Evolutionary conservation across 768 basidiomycete species (phyloP).

Genomic region (Rhodotorula taiwanensis): DNA sequence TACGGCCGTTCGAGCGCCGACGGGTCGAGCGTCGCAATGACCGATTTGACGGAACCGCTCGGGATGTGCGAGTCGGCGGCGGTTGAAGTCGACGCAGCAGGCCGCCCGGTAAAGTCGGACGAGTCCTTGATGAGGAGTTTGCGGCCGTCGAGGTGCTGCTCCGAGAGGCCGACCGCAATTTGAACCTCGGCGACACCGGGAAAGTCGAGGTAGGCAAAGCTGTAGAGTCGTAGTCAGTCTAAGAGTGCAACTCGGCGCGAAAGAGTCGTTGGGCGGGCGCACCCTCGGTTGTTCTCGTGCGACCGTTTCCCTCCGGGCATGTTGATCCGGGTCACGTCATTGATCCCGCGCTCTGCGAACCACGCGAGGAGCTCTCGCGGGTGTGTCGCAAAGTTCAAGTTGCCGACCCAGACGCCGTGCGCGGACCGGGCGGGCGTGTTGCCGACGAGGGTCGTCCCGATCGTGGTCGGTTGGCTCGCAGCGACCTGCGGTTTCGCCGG

Average conservation of each 20-base stretch:
- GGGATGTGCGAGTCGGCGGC: not conserved
- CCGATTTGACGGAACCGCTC: constrained; percentile 48
- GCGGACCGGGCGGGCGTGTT: constrained; percentile 38
- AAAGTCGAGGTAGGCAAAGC: constrained; percentile 97
- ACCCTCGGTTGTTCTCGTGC: constrained; percentile 72
- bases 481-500: not conserved
- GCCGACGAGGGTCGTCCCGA: constrained; percentile 38
- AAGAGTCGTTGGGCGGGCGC: constrained; percentile 40
- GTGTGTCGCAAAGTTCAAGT: constrained; percentile 83
- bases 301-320: constrained; percentile 61
- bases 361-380: constrained; percentile 54
- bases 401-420: constrained; percentile 85
- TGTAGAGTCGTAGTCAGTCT: constrained; percentile 41
- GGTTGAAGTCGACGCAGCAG: constrained; percentile 4
- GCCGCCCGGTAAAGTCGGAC: constrained; percentile 45
- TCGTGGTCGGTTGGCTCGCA: not conserved
- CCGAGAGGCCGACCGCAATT: constrained; percentile 71
- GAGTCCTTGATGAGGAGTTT: constrained; percentile 90
- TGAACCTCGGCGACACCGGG: constrained; percentile 64
- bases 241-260: too few species aligned
- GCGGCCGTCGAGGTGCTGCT: constrained; percentile 73
- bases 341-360: constrained; percentile 28
- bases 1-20: constrained; percentile 34
- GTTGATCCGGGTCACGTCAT: constrained; percentile 67
- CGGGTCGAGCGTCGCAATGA: constrained; percentile 46